Percentiles rank a stretch among this genome's conserved stretches.
Evolutionary conservation across 2,329 filamentous ascomycete species (phyloP).

Genomic region (Exserohilum turcica): DNA sequence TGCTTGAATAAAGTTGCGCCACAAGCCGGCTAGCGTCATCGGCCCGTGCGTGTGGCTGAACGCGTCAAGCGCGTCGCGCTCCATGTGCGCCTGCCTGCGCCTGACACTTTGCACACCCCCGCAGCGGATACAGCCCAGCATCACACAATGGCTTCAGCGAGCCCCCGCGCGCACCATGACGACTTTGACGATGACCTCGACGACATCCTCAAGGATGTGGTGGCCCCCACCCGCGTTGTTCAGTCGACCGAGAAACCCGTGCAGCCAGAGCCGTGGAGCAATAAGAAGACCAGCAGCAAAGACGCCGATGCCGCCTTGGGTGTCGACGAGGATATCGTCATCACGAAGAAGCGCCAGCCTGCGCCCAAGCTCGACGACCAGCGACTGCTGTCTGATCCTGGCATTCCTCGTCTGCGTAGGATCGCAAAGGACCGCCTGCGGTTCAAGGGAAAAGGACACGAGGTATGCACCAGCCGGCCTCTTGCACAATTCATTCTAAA

Average conservation of each 20-base stretch:
- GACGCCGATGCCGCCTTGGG: constrained; percentile 63
- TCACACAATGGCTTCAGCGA: constrained; percentile 28
- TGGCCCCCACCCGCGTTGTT: constrained; percentile 56
- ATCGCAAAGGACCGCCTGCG: constrained; percentile 72
- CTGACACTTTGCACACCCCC: background rate
- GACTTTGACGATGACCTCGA: constrained; percentile 59
- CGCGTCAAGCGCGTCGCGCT: constrained; percentile 22
- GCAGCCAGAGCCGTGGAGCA: constrained; percentile 13
- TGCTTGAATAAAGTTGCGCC: constrained; percentile 17
- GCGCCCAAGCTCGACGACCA: constrained; percentile 86
- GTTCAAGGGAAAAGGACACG: constrained; percentile 92
- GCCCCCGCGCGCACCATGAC: constrained; percentile 19
- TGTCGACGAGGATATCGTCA: constrained; percentile 83
- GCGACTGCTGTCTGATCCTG: constrained; percentile 78
- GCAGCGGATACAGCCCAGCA: background rate
- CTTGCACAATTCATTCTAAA: constrained; percentile 13
- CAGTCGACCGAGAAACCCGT: constrained; percentile 40
- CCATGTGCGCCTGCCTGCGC: too few relatives aligned
- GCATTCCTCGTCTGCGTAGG: constrained; percentile 79
- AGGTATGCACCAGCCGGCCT: constrained; percentile 59
- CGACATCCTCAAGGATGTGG: constrained; percentile 77
- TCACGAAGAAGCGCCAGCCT: constrained; percentile 76
- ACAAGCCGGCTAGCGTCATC: constrained; percentile 7
- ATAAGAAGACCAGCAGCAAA: constrained; percentile 27
- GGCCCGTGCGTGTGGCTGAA: constrained; percentile 19